phyloP scores from a whole-genome alignment of 345 rosid species.

The Alliaria petiolata region DNA sequence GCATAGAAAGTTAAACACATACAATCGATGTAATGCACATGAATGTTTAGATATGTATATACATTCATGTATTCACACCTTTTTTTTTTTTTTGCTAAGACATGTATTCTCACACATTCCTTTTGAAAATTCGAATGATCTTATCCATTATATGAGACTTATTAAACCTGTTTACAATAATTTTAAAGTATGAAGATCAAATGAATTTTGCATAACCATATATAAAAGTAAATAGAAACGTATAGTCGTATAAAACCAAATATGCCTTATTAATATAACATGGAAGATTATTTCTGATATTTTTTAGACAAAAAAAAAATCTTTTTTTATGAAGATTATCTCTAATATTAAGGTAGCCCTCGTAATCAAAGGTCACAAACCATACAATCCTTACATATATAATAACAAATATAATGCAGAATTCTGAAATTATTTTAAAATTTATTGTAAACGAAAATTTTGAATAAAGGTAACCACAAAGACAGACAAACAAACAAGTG shows the following conservation, averaged over 20 bases:
- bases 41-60: not conserved
- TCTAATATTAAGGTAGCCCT: not conserved
- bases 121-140: not conserved
- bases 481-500: slow-evolving; percentile 16
- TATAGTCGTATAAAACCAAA: not conserved
- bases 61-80: no score
- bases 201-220: not conserved
- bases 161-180: not conserved
- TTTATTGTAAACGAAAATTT: not conserved
- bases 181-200: not conserved
- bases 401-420: not conserved
- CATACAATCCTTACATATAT: not conserved
- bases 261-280: not conserved
- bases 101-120: not conserved
- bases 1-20: not conserved
- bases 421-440: not conserved
- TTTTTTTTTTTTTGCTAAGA: no score
- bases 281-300: not conserved
- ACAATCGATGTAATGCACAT: not conserved
- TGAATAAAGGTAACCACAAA: not conserved
- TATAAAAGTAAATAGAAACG: not conserved
- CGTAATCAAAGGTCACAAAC: not conserved
- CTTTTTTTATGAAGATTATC: not conserved
- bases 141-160: not conserved
- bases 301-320: no score